Evolutionary conservation across 2,329 filamentous ascomycete species (phyloP).

Genomic region (Achaetomium macrosporum): DNA sequence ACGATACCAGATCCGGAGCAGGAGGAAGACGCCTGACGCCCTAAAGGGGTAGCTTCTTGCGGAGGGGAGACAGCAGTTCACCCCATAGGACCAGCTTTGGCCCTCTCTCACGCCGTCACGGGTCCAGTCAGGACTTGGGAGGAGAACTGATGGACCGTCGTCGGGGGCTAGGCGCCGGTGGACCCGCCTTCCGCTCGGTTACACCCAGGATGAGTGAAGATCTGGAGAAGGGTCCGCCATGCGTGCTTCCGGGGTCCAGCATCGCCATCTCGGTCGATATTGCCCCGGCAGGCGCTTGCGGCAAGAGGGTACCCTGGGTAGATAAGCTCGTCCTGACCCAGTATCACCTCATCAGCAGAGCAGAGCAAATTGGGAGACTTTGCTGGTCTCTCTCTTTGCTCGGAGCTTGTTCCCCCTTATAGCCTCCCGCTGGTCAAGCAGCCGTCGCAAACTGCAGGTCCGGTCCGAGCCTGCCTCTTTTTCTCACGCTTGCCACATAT

Average conservation of each 20-base stretch:
- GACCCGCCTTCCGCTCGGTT: no score
- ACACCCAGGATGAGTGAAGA: not conserved
- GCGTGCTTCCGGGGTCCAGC: conserved; percentile 5
- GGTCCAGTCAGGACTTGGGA: no score
- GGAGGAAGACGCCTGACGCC: not conserved
- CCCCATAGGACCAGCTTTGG: no score
- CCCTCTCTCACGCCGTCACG: no score
- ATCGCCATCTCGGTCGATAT: conserved; percentile 14
- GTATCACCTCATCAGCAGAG: not conserved
- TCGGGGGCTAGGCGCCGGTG: no score
- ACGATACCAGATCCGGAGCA: not conserved
- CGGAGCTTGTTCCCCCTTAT: no score
- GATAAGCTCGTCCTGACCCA: conserved; percentile 13
- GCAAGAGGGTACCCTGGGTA: not conserved
- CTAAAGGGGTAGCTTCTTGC: not conserved
- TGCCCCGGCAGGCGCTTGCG: not conserved
- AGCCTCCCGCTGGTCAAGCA: no score
- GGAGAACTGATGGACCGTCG: no score
- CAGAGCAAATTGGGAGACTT: not conserved
- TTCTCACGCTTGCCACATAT: no score
- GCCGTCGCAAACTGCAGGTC: no score
- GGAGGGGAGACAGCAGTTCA: not conserved
- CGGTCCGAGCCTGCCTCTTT: no score
- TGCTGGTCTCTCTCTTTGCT: not conserved
- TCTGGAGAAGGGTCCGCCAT: not conserved